Evolutionary conservation across 371 early-diverging fungal species (phyloP).

Genomic region (Mucor circinelloides): DNA sequence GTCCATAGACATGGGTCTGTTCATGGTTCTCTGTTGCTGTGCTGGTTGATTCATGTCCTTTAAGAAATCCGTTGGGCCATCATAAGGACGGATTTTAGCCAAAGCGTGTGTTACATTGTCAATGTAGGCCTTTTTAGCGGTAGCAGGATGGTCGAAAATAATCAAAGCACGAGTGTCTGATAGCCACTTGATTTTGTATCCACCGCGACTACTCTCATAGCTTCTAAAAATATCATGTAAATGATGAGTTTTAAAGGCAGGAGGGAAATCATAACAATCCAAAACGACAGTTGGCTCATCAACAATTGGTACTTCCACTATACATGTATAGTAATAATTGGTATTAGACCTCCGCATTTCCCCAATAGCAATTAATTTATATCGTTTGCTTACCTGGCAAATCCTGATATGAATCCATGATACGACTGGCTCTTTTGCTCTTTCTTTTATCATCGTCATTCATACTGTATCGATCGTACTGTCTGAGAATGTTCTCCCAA

Average conservation of each 20-base stretch:
- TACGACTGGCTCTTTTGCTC: constrained; percentile 42
- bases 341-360: neutral
- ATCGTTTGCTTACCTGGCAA: constrained; percentile 32
- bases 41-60: constrained; percentile 3
- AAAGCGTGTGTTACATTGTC: constrained; percentile 32
- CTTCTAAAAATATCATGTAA: constrained; percentile 59
- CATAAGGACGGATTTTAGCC: constrained; percentile 34
- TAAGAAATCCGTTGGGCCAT: constrained; percentile 25
- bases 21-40: constrained; percentile 4
- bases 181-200: constrained; percentile 78
- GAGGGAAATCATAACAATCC: constrained; percentile 57
- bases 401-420: constrained; percentile 43
- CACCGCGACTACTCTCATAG: constrained; percentile 62
- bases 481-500: constrained; percentile 49
- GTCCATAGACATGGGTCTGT: constrained; percentile 28
- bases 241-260: constrained; percentile 58
- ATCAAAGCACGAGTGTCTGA: constrained; percentile 75
- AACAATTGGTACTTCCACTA: constrained; percentile 40
- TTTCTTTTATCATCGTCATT: constrained; percentile 29
- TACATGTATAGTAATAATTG: neutral
- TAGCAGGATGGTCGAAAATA: constrained; percentile 69
- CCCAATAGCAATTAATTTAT: neutral
- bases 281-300: constrained; percentile 53
- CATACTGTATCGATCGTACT: constrained; percentile 46
- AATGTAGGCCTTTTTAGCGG: constrained; percentile 54